Base-by-base conservation (phyloP, 768 basidiomycete genomes). In the Lepiota venenata region DNA sequence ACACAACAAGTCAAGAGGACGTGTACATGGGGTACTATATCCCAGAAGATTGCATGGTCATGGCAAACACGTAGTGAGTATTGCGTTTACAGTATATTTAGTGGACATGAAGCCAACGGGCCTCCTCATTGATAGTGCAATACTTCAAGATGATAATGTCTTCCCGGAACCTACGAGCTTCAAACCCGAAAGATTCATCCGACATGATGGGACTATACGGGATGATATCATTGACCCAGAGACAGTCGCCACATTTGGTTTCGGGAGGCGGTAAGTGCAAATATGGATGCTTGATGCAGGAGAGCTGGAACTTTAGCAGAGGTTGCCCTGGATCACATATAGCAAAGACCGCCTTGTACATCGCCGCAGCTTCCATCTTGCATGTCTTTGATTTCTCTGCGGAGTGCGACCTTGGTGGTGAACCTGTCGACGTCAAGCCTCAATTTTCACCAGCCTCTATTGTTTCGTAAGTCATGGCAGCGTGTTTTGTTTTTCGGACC, bases 141-240 rank as follows among this genome's bases (percentile, higher is more conserved):
- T 78, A 50, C 66, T 71, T 3, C 72, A 69, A 47, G 65, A 80
- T 38, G 68, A 71, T 45, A 49, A 56, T 9, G 60, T 61, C 32
- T 76, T 71, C 55, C 70, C 71, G 2, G 70, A 77, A 35, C 73
- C 76, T 10, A 63, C 63, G 35, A 54, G 35, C 1, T 77, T 77
- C 59, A 69, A 69, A n/a, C 75, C 75, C 5, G 75, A 76, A 16
- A 69, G 74, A 11, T 76, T 71, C 49, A 56, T 71, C 5, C 47
- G 59, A 22, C 14, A 44, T 10, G 57, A 71, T 50, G 36, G 45
- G 61, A 3, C 60, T 67, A 50, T 50, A 54, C 4, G 35, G 27
- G 18, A 44, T 7, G 58, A 57, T 12, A 59, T 68, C 27, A 60
- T 57, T 29, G 64, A 66, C 42, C 64, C 68, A 2, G 66, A 56